phyloP scores from a whole-genome alignment of 495 filamentous ascomycete species.

The Lepidopterella palustris region DNA sequence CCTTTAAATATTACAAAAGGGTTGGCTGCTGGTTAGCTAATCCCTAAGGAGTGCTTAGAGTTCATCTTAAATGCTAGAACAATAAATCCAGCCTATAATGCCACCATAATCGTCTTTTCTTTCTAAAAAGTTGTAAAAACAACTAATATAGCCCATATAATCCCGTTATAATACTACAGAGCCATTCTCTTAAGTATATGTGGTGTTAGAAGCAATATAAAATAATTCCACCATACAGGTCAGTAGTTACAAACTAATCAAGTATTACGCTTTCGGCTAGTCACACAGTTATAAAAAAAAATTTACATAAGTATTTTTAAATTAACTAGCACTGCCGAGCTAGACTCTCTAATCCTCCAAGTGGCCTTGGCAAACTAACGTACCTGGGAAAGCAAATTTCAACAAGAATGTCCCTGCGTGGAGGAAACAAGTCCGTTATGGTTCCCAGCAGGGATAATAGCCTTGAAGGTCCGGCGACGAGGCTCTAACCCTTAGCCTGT shows the following conservation, averaged over 20 bases:
- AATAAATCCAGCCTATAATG: not conserved
- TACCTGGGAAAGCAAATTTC: not conserved
- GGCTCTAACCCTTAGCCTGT: not conserved
- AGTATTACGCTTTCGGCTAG: not conserved
- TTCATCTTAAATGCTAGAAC: not conserved
- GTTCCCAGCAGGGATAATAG: not conserved
- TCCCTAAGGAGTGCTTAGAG: not conserved
- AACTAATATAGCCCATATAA: not conserved
- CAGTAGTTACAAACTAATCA: not conserved
- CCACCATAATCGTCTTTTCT: slow-evolving; percentile 1
- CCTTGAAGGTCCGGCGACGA: not conserved
- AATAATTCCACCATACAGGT: not conserved
- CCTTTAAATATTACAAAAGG: not conserved
- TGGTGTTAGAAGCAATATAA: not conserved
- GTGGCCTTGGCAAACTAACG: not conserved
- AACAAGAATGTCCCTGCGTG: not conserved
- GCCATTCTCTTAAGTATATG: not conserved
- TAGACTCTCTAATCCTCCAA: not conserved
- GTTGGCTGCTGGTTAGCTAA: not conserved
- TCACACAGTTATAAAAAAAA: not conserved
- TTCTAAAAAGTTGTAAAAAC: not conserved
- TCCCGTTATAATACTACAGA: not conserved
- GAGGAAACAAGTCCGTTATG: not conserved
- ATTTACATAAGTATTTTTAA: not conserved
- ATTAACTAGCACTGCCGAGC: not conserved